phyloP scores from a whole-genome alignment of 2,329 filamentous ascomycete genomes.

The Amylocarpus encephaloides region DNA sequence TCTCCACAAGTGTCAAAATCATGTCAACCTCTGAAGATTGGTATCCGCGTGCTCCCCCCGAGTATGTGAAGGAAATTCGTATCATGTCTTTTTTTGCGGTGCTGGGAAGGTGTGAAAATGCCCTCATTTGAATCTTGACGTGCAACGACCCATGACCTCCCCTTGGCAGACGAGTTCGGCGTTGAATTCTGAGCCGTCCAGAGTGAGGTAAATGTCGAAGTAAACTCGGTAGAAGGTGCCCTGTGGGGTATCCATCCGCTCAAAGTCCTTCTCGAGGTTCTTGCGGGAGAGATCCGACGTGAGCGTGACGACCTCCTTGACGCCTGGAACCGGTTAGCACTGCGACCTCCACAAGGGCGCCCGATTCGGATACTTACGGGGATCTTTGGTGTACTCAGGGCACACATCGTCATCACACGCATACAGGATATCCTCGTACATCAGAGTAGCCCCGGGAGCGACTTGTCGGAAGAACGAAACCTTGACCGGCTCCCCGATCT shows the following conservation, averaged over 20 bases:
- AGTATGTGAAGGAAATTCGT: conserved; percentile 22
- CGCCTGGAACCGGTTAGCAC: conserved; percentile 56
- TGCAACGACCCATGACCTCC: conserved; percentile 96
- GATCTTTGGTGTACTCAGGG: conserved; percentile 98
- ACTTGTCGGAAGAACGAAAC: conserved; percentile 98
- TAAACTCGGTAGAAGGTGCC: conserved; percentile 88
- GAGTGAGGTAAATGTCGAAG: conserved; percentile 79
- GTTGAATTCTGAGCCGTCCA: conserved; percentile 96
- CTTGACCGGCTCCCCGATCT: conserved; percentile 98
- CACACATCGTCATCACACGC: conserved; percentile 97
- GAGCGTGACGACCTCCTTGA: conserved; percentile 97
- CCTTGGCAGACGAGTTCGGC: conserved; percentile 98
- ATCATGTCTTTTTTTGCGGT: conserved; percentile 14
- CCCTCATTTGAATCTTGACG: conserved; percentile 68
- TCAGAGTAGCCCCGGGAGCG: conserved; percentile 90
- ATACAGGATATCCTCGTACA: conserved; percentile 98
- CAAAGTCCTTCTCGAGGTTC: conserved; percentile 98
- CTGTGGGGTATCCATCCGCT: conserved; percentile 97
- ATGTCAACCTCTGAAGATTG: neutral
- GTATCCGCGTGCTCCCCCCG: neutral
- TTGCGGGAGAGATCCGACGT: conserved; percentile 96
- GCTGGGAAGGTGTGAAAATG: conserved; percentile 1
- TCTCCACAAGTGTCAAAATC: neutral
- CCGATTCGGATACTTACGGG: conserved; percentile 61
- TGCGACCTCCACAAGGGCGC: no score